Base-by-base conservation (phyloP, 768 basidiomycete genomes). In the Trametes maxima region DNA sequence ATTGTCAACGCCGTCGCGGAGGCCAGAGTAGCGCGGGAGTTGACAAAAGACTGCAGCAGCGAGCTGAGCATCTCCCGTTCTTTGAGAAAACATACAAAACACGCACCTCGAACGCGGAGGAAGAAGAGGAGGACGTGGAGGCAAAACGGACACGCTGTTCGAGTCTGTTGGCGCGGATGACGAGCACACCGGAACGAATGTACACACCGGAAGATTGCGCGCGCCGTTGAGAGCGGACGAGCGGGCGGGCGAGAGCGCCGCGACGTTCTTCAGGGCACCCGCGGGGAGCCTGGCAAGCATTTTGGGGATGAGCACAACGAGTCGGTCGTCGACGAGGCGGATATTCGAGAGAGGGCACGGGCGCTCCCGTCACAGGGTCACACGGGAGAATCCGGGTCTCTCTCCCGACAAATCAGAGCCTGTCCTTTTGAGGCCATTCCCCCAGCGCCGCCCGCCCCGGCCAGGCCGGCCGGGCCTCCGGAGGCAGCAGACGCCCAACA, bases 261-360 rank as follows among this genome's bases (percentile, higher is more conserved):
- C 76, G 66, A 81, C 82, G 72, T 79, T 83, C 76, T 80, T 86
- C 74, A 89, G 80, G 78, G 83, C 83, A 77, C 85, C 84, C 77
- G 84, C 83, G 74, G 88, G 85, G 78, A 90, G 83, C 87, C 87
- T 91, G 76, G 88, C 86, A 74, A 91, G 76, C 90, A 92, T 92
- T 89, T 84, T 86, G 78, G 74, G 47, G 60, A 67, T 59, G 69
- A 56, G 54, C 47, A 57, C 53, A 59, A 56, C 48, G 57, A 58
- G 62, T 64, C 57, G 57, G 62, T 59, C 57, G 68, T 65, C 63
- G 66, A 59, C 65, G 68, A 62, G 67, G 73, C 48, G 76, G 73
- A 74, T 74, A 81, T 82, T 81, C 75, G 71, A 74, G 74, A 73
- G 58, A 49, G 57, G 75, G 73, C 65, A 60, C 72, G 69, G 67